phyloP scores from a whole-genome alignment of 768 basidiomycete species.

The Xanthoconium purpureum region DNA sequence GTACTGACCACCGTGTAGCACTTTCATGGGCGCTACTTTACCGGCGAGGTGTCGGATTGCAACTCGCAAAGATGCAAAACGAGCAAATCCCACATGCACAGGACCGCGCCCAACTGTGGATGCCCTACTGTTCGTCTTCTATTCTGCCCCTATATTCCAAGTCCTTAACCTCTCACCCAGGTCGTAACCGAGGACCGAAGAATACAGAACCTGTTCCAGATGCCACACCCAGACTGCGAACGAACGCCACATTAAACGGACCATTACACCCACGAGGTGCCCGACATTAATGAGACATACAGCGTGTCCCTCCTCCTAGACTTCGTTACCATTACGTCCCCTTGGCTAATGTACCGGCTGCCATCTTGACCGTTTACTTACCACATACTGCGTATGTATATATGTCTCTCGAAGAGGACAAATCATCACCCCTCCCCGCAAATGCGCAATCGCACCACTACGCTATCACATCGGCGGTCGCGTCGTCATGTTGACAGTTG shows the following conservation, averaged over 20 bases:
- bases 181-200: slow-evolving; percentile 35
- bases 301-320: slow-evolving; percentile 12
- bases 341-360: slow-evolving; percentile 16
- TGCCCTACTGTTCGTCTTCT: slow-evolving; percentile 25
- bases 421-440: not conserved
- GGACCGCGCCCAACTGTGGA: slow-evolving; percentile 34
- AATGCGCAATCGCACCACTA: not conserved
- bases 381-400: slow-evolving; percentile 17
- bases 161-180: slow-evolving; percentile 14
- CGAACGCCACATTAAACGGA: slow-evolving; percentile 13
- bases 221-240: slow-evolving; percentile 33
- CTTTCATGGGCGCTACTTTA: slow-evolving; percentile 38
- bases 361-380: not conserved
- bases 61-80: slow-evolving; percentile 33
- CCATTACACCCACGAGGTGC: not conserved
- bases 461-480: slow-evolving; percentile 15
- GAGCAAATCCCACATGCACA: slow-evolving; percentile 34
- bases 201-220: slow-evolving; percentile 37
- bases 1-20: slow-evolving; percentile 24
- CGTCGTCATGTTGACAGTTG: slow-evolving; percentile 19
- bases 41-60: slow-evolving; percentile 32
- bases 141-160: slow-evolving; percentile 9
- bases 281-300: not conserved
- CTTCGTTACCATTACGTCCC: slow-evolving; percentile 4
- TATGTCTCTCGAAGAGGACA: slow-evolving; percentile 5